Conservation (phyloP, 768 basidiomycete species). For the Astraeus odoratus region DNA sequence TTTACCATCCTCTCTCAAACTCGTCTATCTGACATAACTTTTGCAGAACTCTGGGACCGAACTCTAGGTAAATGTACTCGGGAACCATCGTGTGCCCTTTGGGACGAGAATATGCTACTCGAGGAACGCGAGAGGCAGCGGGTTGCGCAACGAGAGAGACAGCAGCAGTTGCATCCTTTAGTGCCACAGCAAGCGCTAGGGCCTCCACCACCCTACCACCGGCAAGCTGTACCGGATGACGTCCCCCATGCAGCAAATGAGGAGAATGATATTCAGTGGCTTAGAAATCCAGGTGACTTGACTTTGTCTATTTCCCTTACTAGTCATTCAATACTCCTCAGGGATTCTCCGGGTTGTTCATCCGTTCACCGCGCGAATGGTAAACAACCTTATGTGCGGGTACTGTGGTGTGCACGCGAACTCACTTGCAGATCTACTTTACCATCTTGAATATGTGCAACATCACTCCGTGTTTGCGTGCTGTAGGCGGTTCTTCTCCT, state of each 20-base stretch:
- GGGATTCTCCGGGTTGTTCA: conserved; percentile 13
- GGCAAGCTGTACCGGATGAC: neutral
- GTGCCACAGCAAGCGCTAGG: conserved; percentile 1
- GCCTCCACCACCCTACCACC: conserved; percentile 1
- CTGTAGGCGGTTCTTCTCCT: conserved; percentile 22
- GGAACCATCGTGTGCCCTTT: conserved; percentile 29
- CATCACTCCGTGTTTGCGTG: conserved; percentile 20
- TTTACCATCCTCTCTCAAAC: neutral
- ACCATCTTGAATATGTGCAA: conserved; percentile 17
- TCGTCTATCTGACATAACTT: neutral
- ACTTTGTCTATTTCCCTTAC: neutral
- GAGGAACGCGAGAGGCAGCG: conserved; percentile 26
- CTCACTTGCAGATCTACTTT: conserved; percentile 19
- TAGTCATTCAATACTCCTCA: neutral
- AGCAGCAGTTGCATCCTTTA: conserved; percentile 3
- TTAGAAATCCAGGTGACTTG: conserved; percentile 13
- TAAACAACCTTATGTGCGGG: conserved; percentile 16
- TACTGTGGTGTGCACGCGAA: conserved; percentile 19
- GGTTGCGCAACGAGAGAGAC: conserved; percentile 9
- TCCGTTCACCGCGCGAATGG: conserved; percentile 18
- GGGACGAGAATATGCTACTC: conserved; percentile 33
- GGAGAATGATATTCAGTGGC: conserved; percentile 10
- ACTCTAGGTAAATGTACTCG: conserved; percentile 21
- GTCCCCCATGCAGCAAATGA: too few species aligned
- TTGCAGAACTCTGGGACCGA: conserved; percentile 6